phyloP scores from a whole-genome alignment of 2,329 filamentous ascomycete species.

The Alternaria infectoria region DNA sequence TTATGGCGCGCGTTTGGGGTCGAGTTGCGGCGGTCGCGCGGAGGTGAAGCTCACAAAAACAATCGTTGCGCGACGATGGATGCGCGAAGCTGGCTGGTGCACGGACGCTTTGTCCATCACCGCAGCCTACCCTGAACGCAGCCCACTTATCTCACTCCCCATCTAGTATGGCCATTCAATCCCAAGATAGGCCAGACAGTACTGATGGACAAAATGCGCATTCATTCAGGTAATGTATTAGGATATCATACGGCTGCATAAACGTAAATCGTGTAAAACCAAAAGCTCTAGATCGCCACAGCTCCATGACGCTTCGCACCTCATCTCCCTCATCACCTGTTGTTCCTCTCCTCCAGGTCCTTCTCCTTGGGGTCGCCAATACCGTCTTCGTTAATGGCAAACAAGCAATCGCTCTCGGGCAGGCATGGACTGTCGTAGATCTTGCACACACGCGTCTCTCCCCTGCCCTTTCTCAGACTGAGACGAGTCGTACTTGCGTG shows the following conservation, averaged over 20 bases:
- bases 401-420: conserved; percentile 94
- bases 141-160: background rate
- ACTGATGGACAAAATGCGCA: background rate
- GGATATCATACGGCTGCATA: conserved; percentile 7
- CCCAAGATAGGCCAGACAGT: background rate
- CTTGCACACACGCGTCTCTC: conserved; percentile 96
- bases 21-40: conserved; percentile 23
- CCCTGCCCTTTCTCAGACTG: conserved; percentile 93
- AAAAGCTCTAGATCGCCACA: conserved; percentile 11
- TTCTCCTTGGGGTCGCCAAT: conserved; percentile 96
- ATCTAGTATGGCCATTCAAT: background rate
- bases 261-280: conserved; percentile 1
- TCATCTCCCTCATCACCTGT: conserved; percentile 15
- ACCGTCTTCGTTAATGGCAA: conserved; percentile 95
- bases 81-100: conserved; percentile 25
- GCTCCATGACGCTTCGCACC: background rate
- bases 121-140: background rate
- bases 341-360: conserved; percentile 76
- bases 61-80: conserved; percentile 32
- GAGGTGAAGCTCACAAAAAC: conserved; percentile 41
- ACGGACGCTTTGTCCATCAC: conserved; percentile 17
- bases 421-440: conserved; percentile 98
- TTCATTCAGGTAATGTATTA: background rate
- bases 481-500: conserved; percentile 95
- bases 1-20: conserved; percentile 18